Percentiles rank a stretch among this genome's conserved stretches.
These are phyloP conservation scores for Penicillium sp. DNA, from an alignment of 2,329 filamentous ascomycete species.

Conservation along the genomic window DNA sequence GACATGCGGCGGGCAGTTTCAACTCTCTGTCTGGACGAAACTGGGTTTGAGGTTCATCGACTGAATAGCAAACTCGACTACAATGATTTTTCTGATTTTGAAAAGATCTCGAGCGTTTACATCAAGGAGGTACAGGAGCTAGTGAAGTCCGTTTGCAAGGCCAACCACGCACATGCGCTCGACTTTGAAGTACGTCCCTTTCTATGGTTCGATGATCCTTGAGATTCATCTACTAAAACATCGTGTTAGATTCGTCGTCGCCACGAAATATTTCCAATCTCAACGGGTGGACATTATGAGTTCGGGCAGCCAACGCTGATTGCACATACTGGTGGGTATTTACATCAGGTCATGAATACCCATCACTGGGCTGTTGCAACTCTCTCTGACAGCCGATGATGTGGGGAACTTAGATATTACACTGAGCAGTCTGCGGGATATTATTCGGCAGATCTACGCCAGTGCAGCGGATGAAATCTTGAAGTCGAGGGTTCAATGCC, in stretches of 20 bases:
- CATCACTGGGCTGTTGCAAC: not conserved
- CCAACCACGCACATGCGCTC: not conserved
- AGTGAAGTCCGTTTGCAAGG: not conserved
- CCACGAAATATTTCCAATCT: not conserved
- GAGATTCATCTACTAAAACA: not conserved
- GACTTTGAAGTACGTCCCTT: not conserved
- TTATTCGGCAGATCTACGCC: too few relatives aligned
- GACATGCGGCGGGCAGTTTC: too few relatives aligned
- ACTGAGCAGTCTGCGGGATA: not conserved
- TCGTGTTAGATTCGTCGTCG: not conserved
- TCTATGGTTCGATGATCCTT: not conserved
- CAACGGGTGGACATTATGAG: not conserved
- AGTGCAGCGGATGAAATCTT: not conserved
- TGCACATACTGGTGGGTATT: not conserved
- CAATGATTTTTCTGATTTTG: not conserved
- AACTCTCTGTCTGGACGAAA: too few relatives aligned
- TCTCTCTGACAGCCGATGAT: not conserved
- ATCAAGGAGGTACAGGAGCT: not conserved
- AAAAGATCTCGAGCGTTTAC: not conserved
- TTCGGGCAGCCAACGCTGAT: not conserved
- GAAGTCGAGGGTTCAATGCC: not conserved
- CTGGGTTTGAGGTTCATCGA: not conserved
- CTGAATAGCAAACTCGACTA: not conserved
- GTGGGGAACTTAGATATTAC: constrained; percentile 3
- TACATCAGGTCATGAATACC: not conserved